These are phyloP conservation scores for Mycena sanguinolenta DNA, from an alignment of 768 basidiomycete species.

Conservation along the genomic window DNA sequence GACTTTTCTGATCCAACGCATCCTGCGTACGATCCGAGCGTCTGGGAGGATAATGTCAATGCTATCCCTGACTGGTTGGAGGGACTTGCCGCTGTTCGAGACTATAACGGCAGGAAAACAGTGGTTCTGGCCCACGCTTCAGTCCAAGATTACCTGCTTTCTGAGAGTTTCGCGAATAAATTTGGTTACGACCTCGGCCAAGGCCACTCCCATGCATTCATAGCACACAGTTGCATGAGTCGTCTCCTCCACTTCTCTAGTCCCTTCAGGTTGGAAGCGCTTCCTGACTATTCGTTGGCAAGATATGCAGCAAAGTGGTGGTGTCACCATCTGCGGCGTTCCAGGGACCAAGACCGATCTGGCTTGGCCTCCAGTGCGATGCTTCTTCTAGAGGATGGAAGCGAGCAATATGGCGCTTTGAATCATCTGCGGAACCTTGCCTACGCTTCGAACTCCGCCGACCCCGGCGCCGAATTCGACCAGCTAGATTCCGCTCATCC, in stretches of 20 bases:
- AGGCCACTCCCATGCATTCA: conserved; percentile 9
- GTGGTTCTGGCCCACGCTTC: conserved; percentile 8
- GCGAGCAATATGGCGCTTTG: conserved; percentile 8
- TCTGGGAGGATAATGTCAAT: not conserved
- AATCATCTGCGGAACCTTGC: not conserved
- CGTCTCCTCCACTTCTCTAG: conserved; percentile 12
- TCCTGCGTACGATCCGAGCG: not conserved
- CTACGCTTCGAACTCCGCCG: not conserved
- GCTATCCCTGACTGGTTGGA: conserved; percentile 20
- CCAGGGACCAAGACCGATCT: not conserved
- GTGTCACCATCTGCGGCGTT: conserved; percentile 18
- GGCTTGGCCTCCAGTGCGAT: not conserved
- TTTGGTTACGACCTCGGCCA: conserved; percentile 3
- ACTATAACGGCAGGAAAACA: not conserved
- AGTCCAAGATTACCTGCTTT: conserved; percentile 17
- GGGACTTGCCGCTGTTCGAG: not conserved
- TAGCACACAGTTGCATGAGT: not conserved
- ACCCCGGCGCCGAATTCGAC: not conserved
- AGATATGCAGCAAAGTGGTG: not conserved
- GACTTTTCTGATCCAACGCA: conserved; percentile 5
- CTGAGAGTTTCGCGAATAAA: not conserved
- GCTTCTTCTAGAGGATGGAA: conserved; percentile 4
- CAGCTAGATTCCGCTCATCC: no score
- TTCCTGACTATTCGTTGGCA: not conserved
- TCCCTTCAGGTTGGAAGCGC: not conserved